Conservation (phyloP, 129 eudicot genomes). For the Solidago caesia region DNA sequence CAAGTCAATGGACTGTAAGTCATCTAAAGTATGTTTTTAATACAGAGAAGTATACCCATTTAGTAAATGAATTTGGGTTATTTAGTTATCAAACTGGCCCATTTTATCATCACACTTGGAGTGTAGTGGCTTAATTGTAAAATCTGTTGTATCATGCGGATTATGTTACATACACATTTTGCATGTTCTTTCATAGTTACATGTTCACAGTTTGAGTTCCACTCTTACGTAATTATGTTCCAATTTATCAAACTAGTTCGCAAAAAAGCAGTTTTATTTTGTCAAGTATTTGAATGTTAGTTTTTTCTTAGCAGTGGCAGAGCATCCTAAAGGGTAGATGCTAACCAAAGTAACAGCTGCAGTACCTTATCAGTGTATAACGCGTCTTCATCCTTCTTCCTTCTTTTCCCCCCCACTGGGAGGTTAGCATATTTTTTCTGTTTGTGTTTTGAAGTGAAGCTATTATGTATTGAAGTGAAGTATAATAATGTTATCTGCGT, state of each 20-base stretch:
- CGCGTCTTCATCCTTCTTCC: conserved; percentile 8
- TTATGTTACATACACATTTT: neutral
- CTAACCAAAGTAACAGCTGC: conserved; percentile 4
- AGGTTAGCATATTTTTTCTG: conserved; percentile 19
- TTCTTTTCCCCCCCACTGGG: conserved; percentile 10
- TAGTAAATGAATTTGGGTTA: no score
- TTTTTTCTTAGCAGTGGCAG: conserved; percentile 19
- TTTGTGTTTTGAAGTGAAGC: conserved; percentile 19
- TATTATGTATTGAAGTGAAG: conserved; percentile 26
- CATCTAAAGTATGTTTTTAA: no score
- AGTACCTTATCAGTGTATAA: conserved; percentile 5
- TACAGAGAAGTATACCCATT: no score
- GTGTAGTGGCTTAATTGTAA: no score
- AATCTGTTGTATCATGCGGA: no score
- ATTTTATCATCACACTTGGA: no score
- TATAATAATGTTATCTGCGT: conserved; percentile 22
- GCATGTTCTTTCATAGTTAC: no score
- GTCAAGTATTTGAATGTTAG: neutral
- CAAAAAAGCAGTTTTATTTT: neutral
- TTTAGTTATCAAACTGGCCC: no score
- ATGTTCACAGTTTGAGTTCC: neutral
- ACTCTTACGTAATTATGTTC: neutral
- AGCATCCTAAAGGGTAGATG: conserved; percentile 20
- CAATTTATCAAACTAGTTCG: neutral
- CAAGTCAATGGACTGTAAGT: no score